These are phyloP conservation scores for Leccinum glutinopallens DNA, from an alignment of 1,284 basidiomycete species.

Conservation along the genomic window DNA sequence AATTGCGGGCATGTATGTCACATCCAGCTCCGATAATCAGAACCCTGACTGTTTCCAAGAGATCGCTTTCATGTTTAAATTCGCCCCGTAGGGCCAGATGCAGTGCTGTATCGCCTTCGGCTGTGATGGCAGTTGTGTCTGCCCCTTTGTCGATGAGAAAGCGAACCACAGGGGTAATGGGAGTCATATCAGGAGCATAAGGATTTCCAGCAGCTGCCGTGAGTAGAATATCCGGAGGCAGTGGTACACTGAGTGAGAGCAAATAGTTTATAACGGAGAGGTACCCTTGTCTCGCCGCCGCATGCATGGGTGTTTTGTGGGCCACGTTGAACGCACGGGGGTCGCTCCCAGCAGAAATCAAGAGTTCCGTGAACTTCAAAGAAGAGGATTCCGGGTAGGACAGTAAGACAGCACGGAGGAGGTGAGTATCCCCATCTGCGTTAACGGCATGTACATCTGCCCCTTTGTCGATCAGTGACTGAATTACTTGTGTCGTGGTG, in stretches of 20 bases:
- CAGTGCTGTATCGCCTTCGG: no score
- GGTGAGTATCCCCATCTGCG: not conserved
- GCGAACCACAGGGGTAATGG: not conserved
- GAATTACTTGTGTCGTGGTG: not conserved
- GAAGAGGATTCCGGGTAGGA: not conserved
- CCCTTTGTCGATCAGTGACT: not conserved
- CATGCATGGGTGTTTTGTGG: not conserved
- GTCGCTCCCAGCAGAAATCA: not conserved
- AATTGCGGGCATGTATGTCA: no score
- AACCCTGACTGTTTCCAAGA: no score
- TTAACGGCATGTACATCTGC: not conserved
- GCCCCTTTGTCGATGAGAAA: not conserved
- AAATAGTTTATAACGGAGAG: not conserved
- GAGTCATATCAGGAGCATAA: no score
- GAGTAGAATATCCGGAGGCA: not conserved
- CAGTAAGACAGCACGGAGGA: not conserved
- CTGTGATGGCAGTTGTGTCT: no score
- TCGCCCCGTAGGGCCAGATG: rapidly evolving
- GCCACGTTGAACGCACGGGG: not conserved
- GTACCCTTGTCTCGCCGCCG: rapidly evolving
- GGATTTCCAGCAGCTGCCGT: not conserved
- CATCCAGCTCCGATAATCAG: no score
- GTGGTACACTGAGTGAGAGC: not conserved
- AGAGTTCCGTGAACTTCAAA: not conserved
- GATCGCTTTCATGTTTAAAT: no score